A percentile compares a stretch with the other conserved stretches of the same genome.
Evolutionary conservation across 495 filamentous ascomycete genomes (phyloP).

Genomic region (Mytilinidion resinicola): DNA sequence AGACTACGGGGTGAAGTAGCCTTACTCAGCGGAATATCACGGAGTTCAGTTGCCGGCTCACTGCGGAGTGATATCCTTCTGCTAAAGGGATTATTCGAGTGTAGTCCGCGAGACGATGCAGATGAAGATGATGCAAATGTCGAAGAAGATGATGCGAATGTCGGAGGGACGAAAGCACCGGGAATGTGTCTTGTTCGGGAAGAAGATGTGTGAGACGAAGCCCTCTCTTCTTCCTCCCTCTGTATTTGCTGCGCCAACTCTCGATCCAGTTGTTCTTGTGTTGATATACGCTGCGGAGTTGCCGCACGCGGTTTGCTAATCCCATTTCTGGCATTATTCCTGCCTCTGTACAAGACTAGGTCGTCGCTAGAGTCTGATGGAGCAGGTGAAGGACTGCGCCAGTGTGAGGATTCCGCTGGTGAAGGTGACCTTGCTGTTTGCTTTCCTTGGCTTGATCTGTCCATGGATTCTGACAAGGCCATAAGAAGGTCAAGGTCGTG

Average conservation of each 20-base stretch:
- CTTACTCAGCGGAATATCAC: too few relatives aligned
- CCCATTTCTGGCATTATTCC: too few relatives aligned
- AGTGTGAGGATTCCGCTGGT: too few relatives aligned
- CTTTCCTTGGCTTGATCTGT: too few relatives aligned
- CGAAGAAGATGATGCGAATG: not conserved
- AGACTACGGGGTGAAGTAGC: not conserved
- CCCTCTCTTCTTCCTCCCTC: not conserved
- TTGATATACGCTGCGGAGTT: not conserved
- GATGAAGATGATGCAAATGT: not conserved
- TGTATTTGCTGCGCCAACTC: slow-evolving; percentile 5
- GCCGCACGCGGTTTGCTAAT: not conserved
- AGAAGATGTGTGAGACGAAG: not conserved
- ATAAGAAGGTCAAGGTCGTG: too few relatives aligned
- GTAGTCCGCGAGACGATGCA: not conserved
- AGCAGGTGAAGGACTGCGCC: too few relatives aligned
- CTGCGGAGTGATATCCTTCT: not conserved
- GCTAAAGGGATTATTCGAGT: not conserved
- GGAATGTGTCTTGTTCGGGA: not conserved
- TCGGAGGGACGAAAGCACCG: not conserved
- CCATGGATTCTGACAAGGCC: too few relatives aligned
- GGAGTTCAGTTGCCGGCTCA: too few relatives aligned
- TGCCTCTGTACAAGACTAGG: too few relatives aligned
- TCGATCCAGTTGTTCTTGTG: slow-evolving; percentile 7
- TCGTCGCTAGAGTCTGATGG: too few relatives aligned
- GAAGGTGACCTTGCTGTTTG: too few relatives aligned